These are phyloP conservation scores for Lentinula boryana DNA, from an alignment of 768 basidiomycete genomes.

Conservation along the genomic window DNA sequence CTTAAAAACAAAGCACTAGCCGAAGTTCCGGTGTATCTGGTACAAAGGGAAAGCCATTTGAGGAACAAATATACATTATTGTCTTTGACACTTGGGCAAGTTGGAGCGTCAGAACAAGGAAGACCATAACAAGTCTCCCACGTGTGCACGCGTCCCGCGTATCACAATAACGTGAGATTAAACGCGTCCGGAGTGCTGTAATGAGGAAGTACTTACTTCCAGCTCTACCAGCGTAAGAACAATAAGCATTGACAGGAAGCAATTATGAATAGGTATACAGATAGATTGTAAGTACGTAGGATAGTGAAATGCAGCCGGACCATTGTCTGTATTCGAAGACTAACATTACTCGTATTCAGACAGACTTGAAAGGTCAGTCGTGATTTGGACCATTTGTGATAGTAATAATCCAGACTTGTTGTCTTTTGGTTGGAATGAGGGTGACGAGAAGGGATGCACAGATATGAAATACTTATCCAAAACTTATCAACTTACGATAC, in stretches of 20 bases:
- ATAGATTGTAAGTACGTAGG: neutral
- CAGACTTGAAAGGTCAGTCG: neutral
- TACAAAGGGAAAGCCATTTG: neutral
- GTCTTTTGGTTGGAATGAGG: neutral
- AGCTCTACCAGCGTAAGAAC: neutral
- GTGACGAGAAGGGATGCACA: neutral
- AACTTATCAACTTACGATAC: neutral
- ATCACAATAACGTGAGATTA: conserved; percentile 3
- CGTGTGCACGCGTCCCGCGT: neutral
- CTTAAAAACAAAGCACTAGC: neutral
- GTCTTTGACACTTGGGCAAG: neutral
- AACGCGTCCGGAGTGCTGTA: neutral
- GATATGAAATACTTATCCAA: neutral
- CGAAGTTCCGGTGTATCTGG: neutral
- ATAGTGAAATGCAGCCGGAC: neutral
- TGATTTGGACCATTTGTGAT: neutral
- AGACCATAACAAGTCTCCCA: conserved; percentile 4
- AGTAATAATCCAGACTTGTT: neutral
- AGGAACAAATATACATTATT: neutral
- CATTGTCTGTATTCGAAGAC: no score
- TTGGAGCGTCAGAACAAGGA: neutral
- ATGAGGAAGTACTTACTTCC: neutral
- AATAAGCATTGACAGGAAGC: neutral
- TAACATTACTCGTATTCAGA: neutral
- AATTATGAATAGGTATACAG: neutral